Percentiles rank a stretch among this genome's conserved stretches.
These are phyloP conservation scores for Aspergillus nomiae DNA, from an alignment of 2,329 filamentous ascomycete species.

Conservation along the genomic window DNA sequence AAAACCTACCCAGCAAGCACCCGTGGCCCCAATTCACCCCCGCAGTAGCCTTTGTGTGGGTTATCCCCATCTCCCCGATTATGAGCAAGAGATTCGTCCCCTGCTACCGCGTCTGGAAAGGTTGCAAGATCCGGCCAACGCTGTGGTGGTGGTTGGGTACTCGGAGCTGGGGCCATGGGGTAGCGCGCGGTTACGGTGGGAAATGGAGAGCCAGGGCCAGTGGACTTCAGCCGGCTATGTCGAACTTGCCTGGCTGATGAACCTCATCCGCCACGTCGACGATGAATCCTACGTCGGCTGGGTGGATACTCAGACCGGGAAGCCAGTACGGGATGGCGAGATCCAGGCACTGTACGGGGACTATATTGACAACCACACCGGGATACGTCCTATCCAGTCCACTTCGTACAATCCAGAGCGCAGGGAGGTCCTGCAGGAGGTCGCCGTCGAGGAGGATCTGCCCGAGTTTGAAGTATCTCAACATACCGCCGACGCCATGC, in stretches of 20 bases:
- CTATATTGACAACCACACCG: too few species aligned
- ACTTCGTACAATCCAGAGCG: too few species aligned
- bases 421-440: too few species aligned
- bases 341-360: conserved; percentile 63
- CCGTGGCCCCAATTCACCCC: too few species aligned
- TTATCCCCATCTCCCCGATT: too few species aligned
- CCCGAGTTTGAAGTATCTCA: too few species aligned
- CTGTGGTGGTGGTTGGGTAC: conserved; percentile 96
- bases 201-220: conserved; percentile 96
- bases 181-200: conserved; percentile 96
- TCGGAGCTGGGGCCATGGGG: conserved; percentile 85
- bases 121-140: conserved; percentile 97
- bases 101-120: conserved; percentile 49
- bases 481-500: too few species aligned
- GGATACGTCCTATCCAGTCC: too few species aligned
- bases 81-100: too few species aligned
- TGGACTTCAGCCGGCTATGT: conserved; percentile 98
- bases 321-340: conserved; percentile 97
- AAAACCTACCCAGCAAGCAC: too few species aligned
- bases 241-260: conserved; percentile 99
- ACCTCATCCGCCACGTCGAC: conserved; percentile 98
- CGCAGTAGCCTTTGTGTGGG: too few species aligned
- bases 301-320: conserved; percentile 92
- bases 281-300: conserved; percentile 91
- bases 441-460: too few species aligned